Evolutionary conservation across 345 rosid genomes (phyloP), one percentile per base, ranked within the genome.

Genomic region (Eutrema heterophyllum): DNA sequence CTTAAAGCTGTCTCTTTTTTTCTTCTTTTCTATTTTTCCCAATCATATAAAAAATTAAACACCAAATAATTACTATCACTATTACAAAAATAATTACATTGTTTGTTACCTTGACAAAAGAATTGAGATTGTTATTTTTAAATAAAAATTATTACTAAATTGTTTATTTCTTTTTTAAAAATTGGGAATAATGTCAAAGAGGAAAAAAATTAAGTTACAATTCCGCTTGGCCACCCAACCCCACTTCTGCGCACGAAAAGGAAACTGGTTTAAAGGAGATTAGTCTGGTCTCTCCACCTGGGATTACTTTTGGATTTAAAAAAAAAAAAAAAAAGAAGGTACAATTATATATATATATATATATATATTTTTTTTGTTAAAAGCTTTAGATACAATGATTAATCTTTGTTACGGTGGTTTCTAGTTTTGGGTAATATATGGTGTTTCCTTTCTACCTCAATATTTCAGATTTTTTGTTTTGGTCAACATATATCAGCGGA

Each of bases 1-100:
- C 60, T 74, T 11, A 56, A 73, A 73, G 78, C 78, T 73, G 59
- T 65, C 66, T 65, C 26, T 9, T 53, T 58, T 53, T 58, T 70
- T 33, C 29, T 43, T 7, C 36, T 4, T 59, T 6, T 27, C 2
- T 50, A 46, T 1, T 30, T 13, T 71, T 62, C 60, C 9, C 48
- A 10, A 21, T 24, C 6, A 9, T 36, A 1, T 21, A 40, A 38
- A 4, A 4, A 15, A 46, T 33, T 59, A 26, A 16, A 38, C 8
- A 30, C 9, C 11, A 51, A 18, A 32, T 36, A 48, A 7, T 24
- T 51, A 58, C 26, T 44, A 29, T 26, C 40, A 59, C 30, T 14
- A 58, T 49, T 48, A 35, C 66, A 21, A 26, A 5, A 5, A 46
- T 4, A 29, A 18, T 49, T 40, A 48, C 50, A 24, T 52, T 72